A percentile compares a stretch with the other conserved stretches of the same genome.
Evolutionary conservation across 306 rosid species (phyloP).

Genomic region (Lithocarpus polystachyus): DNA sequence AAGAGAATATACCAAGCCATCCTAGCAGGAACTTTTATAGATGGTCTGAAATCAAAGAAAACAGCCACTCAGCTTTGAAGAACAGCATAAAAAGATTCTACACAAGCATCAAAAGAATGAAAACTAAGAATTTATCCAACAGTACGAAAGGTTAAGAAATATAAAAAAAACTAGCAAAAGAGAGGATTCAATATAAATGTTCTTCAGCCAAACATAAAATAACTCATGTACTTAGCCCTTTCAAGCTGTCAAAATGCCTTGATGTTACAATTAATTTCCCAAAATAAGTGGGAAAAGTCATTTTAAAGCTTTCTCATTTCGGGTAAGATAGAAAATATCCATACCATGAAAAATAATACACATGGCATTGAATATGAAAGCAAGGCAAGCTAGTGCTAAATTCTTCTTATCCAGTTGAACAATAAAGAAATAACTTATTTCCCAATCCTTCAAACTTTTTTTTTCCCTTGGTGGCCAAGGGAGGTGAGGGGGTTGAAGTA

Average conservation of each 20-base stretch:
- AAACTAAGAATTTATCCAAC: slow-evolving; percentile 5
- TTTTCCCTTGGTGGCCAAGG: background rate
- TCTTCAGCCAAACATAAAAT: background rate
- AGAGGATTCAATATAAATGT: background rate
- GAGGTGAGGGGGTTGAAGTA: background rate
- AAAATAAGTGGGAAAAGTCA: background rate
- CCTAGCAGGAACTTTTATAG: slow-evolving; percentile 62
- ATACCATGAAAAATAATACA: background rate
- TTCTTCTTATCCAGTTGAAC: background rate
- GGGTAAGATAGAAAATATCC: background rate
- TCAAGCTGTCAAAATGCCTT: background rate
- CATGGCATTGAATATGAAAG: background rate
- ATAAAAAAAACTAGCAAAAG: background rate
- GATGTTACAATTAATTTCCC: background rate
- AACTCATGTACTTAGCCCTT: background rate
- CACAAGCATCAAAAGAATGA: slow-evolving; percentile 23
- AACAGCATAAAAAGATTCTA: slow-evolving; percentile 14
- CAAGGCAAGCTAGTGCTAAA: background rate
- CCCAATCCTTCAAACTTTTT: background rate
- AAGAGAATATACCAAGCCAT: slow-evolving; percentile 49
- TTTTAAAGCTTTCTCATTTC: background rate
- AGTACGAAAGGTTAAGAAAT: slow-evolving; percentile 17
- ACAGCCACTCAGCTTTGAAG: slow-evolving; percentile 18
- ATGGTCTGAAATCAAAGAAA: slow-evolving; percentile 59
- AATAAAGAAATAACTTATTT: background rate